Evolutionary conservation across 768 basidiomycete species (phyloP).

Genomic region (Termitomyces sp.): DNA sequence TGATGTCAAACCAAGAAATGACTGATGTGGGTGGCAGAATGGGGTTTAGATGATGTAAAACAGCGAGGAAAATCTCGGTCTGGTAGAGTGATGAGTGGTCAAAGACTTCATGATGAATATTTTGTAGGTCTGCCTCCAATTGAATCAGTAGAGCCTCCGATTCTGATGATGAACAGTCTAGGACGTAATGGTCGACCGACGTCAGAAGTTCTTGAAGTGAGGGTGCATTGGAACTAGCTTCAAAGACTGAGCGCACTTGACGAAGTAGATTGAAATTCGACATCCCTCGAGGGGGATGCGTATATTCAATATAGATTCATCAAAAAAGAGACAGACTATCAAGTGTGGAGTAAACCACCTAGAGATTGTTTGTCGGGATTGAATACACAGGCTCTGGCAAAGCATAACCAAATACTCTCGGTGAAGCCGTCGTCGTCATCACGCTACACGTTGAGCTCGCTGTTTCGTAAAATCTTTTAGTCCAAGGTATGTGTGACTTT

Average conservation of each 20-base stretch:
- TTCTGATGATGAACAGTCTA: conserved; percentile 42
- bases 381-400: conserved; percentile 14
- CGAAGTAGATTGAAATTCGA: conserved; percentile 35
- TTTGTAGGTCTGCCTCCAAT: conserved; percentile 64
- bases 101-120: conserved; percentile 53
- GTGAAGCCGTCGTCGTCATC: conserved; percentile 26
- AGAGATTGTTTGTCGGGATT: conserved; percentile 19
- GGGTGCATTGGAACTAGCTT: conserved; percentile 43
- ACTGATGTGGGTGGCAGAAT: conserved; percentile 60
- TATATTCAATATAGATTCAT: background rate
- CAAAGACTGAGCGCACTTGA: conserved; percentile 55
- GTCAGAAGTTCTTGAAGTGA: conserved; percentile 44
- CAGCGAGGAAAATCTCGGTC: conserved; percentile 59
- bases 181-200: conserved; percentile 50
- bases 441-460: conserved; percentile 32
- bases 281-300: conserved; percentile 18
- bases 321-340: background rate
- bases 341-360: background rate
- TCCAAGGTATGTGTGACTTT: conserved; percentile 23
- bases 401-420: conserved; percentile 25
- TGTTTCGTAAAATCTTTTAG: conserved; percentile 15
- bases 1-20: conserved; percentile 80
- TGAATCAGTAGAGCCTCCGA: conserved; percentile 36
- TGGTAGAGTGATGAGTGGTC: conserved; percentile 60
- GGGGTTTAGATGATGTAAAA: conserved; percentile 57